Evolutionary conservation across 441 rosid genomes (phyloP).

Genomic region (Syzygium syzygioides): DNA sequence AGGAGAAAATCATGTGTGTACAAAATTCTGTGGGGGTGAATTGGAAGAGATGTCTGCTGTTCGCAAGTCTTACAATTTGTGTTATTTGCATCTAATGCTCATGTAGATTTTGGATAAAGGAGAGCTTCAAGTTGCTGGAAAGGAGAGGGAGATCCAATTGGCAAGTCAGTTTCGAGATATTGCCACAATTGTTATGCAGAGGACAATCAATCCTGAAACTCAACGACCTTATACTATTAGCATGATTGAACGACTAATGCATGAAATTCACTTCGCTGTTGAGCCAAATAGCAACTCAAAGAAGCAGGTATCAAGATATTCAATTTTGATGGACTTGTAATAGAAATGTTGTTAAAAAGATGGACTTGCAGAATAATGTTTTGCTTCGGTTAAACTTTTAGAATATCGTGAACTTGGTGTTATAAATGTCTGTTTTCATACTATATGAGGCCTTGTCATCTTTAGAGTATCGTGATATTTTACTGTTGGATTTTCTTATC

Average conservation of each 20-base stretch:
- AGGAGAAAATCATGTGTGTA: not conserved
- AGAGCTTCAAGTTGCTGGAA: conserved; percentile 98
- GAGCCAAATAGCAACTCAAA: conserved; percentile 85
- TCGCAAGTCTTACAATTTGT: not conserved
- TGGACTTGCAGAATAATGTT: not conserved
- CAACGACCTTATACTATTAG: conserved; percentile 91
- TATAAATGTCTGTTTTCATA: not conserved
- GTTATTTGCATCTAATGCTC: not conserved
- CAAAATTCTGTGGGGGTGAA: not conserved
- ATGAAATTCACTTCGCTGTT: conserved; percentile 89
- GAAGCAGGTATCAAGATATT: conserved; percentile 61
- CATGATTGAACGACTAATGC: conserved; percentile 94
- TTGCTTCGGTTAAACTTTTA: not conserved
- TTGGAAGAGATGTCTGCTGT: not conserved
- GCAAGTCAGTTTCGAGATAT: conserved; percentile 93
- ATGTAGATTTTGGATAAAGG: conserved; percentile 87
- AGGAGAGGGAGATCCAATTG: conserved; percentile 90
- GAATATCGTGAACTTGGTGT: not conserved
- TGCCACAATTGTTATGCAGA: conserved; percentile 95
- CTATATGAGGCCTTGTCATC: not conserved
- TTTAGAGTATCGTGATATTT: not conserved
- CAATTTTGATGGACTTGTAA: not conserved
- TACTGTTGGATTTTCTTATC: not conserved
- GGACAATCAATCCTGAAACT: conserved; percentile 86
- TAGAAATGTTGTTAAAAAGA: not conserved